Base-by-base conservation (phyloP, 2,329 filamentous ascomycete genomes). In the Whalleya microplaca region DNA sequence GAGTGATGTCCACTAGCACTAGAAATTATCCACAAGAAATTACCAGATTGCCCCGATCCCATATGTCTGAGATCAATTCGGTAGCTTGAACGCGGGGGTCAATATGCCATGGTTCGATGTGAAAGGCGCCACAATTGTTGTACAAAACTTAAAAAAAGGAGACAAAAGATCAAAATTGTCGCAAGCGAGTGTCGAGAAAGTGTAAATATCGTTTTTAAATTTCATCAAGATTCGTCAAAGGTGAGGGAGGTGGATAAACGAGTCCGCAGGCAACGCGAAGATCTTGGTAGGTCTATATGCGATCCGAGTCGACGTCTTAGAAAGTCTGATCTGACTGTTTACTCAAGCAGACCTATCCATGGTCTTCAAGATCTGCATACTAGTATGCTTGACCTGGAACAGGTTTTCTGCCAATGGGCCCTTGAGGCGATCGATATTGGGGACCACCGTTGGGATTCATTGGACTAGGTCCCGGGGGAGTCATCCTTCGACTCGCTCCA, bases 301-400 rank as follows among this genome's bases (percentile, higher is more conserved):
- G 10, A 14, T 37, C 32, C 32, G 32, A 16, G 32, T 3, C 10
- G 21, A 48, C 47, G 49, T 44, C 23, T 19, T 32, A 21, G 32
- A 32, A 37, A 44, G 14, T 20, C 48, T 21, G 47, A 49, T 4
- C 51, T 37, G 6, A 48, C 19, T 20, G 27, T 41, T 45, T 47
- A 41, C 40, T 56, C 42, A 48, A 45, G 48, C 43, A 19, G 37
- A 19, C 16, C 46, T 44, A 9, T 41, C 43, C 52, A 7, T 46
- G 18, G 40, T 21, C 40, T 12, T n/a, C n/a, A 29, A 12, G 9
- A 18, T n/a, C 21, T 27, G 43, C 45, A 48, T 29, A 50, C 61
- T 66, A 82, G 53, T 78, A 79, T 3, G 81, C 80, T 69, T 84
- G 81, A 37, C 81, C 81, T 5, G 82, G 81, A 41, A 86, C 78